phyloP scores from a whole-genome alignment of 78 protist genomes.

The Tieghemostelium lacteum region DNA sequence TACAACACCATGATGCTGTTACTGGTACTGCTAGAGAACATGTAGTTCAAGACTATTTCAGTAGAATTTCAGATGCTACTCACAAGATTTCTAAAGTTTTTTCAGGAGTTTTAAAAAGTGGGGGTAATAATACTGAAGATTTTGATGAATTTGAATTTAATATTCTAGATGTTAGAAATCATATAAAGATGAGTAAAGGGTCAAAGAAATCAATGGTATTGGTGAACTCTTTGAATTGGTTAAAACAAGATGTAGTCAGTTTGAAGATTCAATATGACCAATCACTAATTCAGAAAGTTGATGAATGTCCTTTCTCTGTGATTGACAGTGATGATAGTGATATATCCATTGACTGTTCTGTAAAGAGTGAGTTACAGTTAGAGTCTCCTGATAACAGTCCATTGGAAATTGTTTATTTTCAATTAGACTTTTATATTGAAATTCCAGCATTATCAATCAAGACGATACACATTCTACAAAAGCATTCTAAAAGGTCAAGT shows the following conservation, averaged over 20 bases:
- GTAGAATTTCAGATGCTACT: not conserved
- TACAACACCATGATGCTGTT: slow-evolving; percentile 59
- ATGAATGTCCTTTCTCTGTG: slow-evolving; percentile 7
- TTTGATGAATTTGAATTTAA: too few species aligned
- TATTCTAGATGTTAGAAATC: too few species aligned
- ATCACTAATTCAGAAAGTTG: not conserved
- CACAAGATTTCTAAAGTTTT: not conserved
- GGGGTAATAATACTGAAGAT: too few species aligned
- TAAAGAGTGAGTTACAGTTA: not conserved
- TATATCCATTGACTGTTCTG: slow-evolving; percentile 10
- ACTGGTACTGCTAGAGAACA: slow-evolving; percentile 28
- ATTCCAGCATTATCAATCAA: not conserved
- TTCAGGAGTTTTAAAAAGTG: too few species aligned
- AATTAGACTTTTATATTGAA: slow-evolving; percentile 2
- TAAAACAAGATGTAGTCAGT: not conserved
- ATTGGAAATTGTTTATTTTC: slow-evolving; percentile 14
- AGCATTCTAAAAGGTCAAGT: not conserved
- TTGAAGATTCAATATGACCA: not conserved
- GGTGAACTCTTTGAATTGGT: not conserved
- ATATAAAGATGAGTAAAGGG: too few species aligned
- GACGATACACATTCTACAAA: not conserved
- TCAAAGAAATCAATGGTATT: not conserved
- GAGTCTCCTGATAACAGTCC: not conserved
- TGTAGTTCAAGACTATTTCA: slow-evolving; percentile 11
- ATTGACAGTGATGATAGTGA: not conserved